phyloP scores from a whole-genome alignment of 805 yeast species.

The Metschnikowia picachoensis region DNA sequence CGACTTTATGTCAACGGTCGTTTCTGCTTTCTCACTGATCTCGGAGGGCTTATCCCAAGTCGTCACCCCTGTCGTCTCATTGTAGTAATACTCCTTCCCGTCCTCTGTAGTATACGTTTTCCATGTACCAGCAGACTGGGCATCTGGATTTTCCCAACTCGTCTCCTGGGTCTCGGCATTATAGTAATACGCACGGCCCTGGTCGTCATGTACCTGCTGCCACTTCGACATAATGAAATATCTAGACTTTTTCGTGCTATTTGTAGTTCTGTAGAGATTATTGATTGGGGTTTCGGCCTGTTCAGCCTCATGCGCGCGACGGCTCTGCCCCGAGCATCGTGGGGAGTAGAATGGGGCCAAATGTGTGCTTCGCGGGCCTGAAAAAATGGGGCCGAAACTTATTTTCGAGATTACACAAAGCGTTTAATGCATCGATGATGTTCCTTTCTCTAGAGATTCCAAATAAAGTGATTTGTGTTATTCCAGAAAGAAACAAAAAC shows the following conservation, averaged over 20 bases:
- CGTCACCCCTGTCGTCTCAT: slow-evolving; percentile 58
- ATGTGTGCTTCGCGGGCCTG: too few relatives aligned
- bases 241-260: not conserved
- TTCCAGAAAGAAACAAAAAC: too few relatives aligned
- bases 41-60: slow-evolving; percentile 78
- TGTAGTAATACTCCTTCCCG: slow-evolving; percentile 65
- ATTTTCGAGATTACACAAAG: too few relatives aligned
- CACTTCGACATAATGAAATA: slow-evolving; percentile 36
- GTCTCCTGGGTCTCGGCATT: slow-evolving; percentile 63
- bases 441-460: too few relatives aligned
- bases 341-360: not conserved
- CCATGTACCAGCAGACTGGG: slow-evolving; percentile 29
- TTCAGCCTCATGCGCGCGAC: not conserved
- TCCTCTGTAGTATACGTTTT: slow-evolving; percentile 51
- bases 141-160: slow-evolving; percentile 75
- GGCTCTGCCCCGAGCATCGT: not conserved
- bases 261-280: not conserved
- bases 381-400: too few relatives aligned
- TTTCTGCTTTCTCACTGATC: slow-evolving; percentile 19
- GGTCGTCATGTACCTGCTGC: slow-evolving; percentile 61
- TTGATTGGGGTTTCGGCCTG: not conserved
- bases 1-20: not conserved
- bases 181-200: slow-evolving; percentile 70
- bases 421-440: too few relatives aligned
- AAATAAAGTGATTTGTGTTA: too few relatives aligned